Conservation (phyloP, 257 asterid species). For the Solanum neorickii region DNA sequence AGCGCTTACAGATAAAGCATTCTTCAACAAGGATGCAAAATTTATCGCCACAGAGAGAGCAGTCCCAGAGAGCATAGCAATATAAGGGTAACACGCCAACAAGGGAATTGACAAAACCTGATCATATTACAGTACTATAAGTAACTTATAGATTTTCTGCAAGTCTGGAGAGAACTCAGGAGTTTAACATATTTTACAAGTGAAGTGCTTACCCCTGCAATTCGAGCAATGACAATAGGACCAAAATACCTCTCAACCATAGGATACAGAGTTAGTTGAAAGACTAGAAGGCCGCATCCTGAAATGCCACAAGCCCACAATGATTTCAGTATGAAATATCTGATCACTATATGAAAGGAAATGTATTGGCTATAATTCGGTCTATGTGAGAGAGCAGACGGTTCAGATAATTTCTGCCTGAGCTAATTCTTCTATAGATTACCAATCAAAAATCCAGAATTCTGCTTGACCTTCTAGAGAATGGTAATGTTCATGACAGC, state of each 20-base stretch:
- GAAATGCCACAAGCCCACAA: slow-evolving; percentile 3
- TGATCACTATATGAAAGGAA: background rate
- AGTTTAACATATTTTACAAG: background rate
- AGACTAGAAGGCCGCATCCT: slow-evolving; percentile 67
- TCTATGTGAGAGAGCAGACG: background rate
- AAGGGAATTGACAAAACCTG: slow-evolving; percentile 60
- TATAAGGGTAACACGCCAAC: slow-evolving; percentile 58
- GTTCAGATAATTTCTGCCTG: background rate
- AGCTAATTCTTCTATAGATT: background rate
- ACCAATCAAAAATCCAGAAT: background rate
- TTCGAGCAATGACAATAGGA: slow-evolving; percentile 47
- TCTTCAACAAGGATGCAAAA: slow-evolving; percentile 63
- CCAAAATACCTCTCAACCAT: slow-evolving; percentile 47
- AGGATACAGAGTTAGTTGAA: slow-evolving; percentile 60
- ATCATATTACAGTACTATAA: background rate
- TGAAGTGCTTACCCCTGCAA: slow-evolving; percentile 46
- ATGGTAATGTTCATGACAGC: background rate
- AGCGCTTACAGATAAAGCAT: slow-evolving; percentile 53
- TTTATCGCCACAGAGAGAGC: slow-evolving; percentile 39
- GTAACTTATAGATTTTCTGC: background rate
- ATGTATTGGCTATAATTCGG: background rate
- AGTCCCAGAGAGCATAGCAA: slow-evolving; percentile 53
- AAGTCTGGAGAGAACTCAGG: background rate
- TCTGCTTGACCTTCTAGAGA: background rate
- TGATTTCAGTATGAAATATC: background rate